Evolutionary conservation across 257 asterid genomes (phyloP), one percentile per base, ranked within the genome.

Genomic region (Scutellaria galericulata): DNA sequence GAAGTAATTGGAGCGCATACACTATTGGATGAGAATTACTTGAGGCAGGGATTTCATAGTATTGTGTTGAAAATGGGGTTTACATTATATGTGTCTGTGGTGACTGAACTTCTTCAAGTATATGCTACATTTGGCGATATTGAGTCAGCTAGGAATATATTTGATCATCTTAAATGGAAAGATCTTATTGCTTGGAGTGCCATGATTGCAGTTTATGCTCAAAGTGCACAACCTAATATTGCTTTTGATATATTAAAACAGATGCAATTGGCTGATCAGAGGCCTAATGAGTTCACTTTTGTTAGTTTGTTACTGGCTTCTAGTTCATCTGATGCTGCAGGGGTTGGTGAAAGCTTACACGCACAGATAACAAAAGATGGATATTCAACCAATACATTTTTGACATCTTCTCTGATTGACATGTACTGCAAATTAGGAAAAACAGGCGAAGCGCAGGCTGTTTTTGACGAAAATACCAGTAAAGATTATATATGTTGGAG

Each of bases 401-500:
- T 86, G 75, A 82, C 77, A 27, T 87, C 96, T 9, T 74, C 89
- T 5, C 78, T 88, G 56, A 84, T 90, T 53, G 92, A 88, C 69
- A 78, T 90, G 86, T 92, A 92, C 77, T 86, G 97, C 86, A 90
- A 83, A 78, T 79, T 83, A 14, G 97, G 98, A 68, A 68, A 86
- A 80, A 71, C 82, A 40, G 61, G 81, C 24, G 75, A 82, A 55
- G 97, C 91, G 18, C 52, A 75, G 81, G 63, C 86, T n/a, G 71
- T 87, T 74, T 88, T 92, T 56, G 68, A 78, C 58, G 93, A 81
- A 79, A 86, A 52, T 76, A 81, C 79, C 51, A 64, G 61, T 51
- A 59, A 69, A 67, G 94, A 90, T 78, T 85, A 88, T 51, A 75
- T 92, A n/a, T 88, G 97, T 78, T 92, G 98, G 98, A 92, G 98